Percentiles rank a stretch among this genome's conserved stretches.
These are phyloP conservation scores for Suillus alpinus DNA, from an alignment of 768 basidiomycete species.

Conservation along the genomic window DNA sequence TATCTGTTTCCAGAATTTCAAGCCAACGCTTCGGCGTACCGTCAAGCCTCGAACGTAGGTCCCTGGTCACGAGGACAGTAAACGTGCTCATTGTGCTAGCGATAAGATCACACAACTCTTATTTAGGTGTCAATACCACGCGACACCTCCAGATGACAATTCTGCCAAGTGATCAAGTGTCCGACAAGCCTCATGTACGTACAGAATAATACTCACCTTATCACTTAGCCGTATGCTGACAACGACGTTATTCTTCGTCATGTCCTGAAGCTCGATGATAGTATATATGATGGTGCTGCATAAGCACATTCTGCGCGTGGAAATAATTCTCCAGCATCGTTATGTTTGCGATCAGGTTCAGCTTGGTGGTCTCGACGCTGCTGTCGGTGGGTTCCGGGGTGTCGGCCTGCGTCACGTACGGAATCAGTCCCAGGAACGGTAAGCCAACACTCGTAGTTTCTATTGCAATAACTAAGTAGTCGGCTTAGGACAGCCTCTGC, in stretches of 20 bases:
- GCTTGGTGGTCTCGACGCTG: not conserved
- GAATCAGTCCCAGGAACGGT: conserved; percentile 2
- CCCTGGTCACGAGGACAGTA: not conserved
- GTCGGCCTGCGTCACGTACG: not conserved
- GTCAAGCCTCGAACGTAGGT: not conserved
- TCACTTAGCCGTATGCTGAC: not conserved
- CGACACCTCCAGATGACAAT: not conserved
- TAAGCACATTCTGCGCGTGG: not conserved
- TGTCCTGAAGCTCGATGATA: not conserved
- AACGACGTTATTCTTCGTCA: not conserved
- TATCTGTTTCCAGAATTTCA: not conserved
- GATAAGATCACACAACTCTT: conserved; percentile 1
- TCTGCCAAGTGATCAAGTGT: not conserved
- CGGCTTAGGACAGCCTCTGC: not conserved
- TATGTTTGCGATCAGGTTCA: not conserved
- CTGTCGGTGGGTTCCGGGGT: not conserved
- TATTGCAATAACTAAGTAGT: not conserved
- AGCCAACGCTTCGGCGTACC: not conserved
- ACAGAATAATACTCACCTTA: conserved; percentile 4
- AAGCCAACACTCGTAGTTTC: not conserved
- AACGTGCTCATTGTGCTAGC: not conserved
- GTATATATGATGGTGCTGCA: not conserved
- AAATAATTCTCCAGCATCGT: not conserved
- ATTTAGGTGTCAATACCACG: not conserved
- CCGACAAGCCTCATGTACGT: not conserved